Conservation (phyloP, 257 asterid genomes). For the Penstemon newberryi region DNA sequence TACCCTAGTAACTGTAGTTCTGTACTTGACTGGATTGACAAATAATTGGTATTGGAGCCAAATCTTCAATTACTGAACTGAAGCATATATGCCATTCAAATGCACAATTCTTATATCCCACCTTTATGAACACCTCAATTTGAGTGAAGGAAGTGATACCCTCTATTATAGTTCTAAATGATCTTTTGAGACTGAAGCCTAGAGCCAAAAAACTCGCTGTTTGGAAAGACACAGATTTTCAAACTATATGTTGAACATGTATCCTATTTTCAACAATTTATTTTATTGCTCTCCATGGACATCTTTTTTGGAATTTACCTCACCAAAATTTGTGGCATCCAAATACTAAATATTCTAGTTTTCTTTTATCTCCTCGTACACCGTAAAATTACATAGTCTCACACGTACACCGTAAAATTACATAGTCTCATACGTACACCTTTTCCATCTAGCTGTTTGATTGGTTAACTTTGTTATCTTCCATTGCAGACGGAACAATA, state of each 20-base stretch:
- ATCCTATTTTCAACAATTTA: neutral
- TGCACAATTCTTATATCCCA: neutral
- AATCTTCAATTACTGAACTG: neutral
- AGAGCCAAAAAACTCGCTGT: neutral
- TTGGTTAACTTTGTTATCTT: neutral
- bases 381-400: neutral
- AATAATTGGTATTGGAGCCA: neutral
- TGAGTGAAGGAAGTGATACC: neutral
- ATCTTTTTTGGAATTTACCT: neutral
- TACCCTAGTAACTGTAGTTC: neutral
- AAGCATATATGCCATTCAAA: neutral
- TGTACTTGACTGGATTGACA: neutral
- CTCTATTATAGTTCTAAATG: too few species aligned
- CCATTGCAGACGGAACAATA: slow-evolving; percentile 39
- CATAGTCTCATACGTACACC: neutral
- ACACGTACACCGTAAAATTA: neutral
- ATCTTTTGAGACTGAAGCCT: neutral
- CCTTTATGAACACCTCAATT: neutral
- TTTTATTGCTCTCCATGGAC: slow-evolving; percentile 6
- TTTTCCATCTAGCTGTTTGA: slow-evolving; percentile 8
- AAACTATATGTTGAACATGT: neutral
- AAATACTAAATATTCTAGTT: neutral
- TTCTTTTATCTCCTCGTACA: neutral
- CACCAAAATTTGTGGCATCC: neutral
- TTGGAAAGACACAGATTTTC: slow-evolving; percentile 7